Evolutionary conservation across 768 basidiomycete genomes (phyloP).

Genomic region (Podaxis sp.): DNA sequence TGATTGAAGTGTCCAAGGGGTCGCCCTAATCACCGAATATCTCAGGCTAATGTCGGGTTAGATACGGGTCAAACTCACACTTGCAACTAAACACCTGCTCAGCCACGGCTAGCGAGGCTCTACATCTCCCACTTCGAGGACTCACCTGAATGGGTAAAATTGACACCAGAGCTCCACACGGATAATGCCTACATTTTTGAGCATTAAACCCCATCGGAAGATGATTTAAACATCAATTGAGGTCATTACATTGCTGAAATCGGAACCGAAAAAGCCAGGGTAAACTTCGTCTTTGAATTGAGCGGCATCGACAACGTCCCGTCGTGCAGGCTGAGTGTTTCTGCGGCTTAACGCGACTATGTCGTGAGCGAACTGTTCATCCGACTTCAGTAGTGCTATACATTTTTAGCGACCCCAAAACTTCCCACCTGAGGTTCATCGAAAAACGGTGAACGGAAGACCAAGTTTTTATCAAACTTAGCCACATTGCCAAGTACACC

Average conservation of each 20-base stretch:
- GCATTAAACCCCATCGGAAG: background rate
- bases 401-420: background rate
- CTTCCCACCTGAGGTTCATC: constrained; percentile 29
- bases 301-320: constrained; percentile 30
- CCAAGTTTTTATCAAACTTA: constrained; percentile 35
- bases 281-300: constrained; percentile 42
- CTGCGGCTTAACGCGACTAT: constrained; percentile 30
- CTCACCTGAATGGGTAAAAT: constrained; percentile 44
- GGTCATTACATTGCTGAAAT: constrained; percentile 40
- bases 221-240: background rate
- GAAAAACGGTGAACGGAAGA: constrained; percentile 34
- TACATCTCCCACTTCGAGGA: background rate
- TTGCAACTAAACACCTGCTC: constrained; percentile 31
- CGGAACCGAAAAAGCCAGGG: constrained; percentile 43
- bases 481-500: constrained; percentile 16
- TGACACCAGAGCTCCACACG: constrained; percentile 43
- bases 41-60: background rate
- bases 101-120: background rate
- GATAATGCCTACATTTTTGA: constrained; percentile 21
- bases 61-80: constrained; percentile 27
- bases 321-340: constrained; percentile 23
- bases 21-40: constrained; percentile 37
- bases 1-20: constrained; percentile 47
- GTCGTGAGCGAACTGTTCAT: constrained; percentile 34
- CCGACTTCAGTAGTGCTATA: background rate